phyloP scores from a whole-genome alignment of 345 rosid genomes.

The Sapria himalayana region DNA sequence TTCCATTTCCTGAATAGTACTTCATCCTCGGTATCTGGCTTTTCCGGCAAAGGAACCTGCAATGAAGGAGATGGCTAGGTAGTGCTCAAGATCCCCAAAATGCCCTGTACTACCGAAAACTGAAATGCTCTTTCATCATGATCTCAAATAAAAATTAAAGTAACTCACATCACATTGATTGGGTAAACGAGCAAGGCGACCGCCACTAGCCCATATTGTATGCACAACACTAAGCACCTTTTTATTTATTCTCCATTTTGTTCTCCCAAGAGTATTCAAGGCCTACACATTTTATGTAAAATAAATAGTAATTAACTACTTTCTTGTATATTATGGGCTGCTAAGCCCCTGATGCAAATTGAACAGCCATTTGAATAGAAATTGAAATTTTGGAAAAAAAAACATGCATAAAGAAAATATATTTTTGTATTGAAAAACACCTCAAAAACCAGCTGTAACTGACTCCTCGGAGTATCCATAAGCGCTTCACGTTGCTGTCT shows the following conservation, averaged over 20 bases:
- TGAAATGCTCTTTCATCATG: no score
- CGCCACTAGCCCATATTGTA: conserved; percentile 68
- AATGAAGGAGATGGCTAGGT: conserved; percentile 7
- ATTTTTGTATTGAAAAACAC: conserved; percentile 26
- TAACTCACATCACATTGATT: conserved; percentile 57
- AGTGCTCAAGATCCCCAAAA: no score
- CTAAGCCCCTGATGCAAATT: no score
- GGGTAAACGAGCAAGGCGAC: conserved; percentile 42
- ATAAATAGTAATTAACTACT: no score
- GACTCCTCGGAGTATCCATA: conserved; percentile 34
- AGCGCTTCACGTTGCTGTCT: conserved; percentile 66
- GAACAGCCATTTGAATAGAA: no score
- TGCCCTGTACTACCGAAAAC: no score
- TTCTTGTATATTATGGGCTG: no score
- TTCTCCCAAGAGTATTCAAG: conserved; percentile 57
- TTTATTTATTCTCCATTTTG: conserved; percentile 67
- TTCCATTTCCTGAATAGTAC: conserved; percentile 41
- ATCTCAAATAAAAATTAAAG: conserved; percentile 3
- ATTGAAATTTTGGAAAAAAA: background rate
- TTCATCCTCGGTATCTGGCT: conserved; percentile 66
- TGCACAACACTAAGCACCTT: conserved; percentile 42
- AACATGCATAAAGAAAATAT: conserved; percentile 4
- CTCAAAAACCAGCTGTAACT: conserved; percentile 68
- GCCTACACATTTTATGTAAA: conserved; percentile 25
- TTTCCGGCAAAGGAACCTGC: conserved; percentile 59